Conservation (phyloP, 345 rosid species). For the Jatropha curcas region DNA sequence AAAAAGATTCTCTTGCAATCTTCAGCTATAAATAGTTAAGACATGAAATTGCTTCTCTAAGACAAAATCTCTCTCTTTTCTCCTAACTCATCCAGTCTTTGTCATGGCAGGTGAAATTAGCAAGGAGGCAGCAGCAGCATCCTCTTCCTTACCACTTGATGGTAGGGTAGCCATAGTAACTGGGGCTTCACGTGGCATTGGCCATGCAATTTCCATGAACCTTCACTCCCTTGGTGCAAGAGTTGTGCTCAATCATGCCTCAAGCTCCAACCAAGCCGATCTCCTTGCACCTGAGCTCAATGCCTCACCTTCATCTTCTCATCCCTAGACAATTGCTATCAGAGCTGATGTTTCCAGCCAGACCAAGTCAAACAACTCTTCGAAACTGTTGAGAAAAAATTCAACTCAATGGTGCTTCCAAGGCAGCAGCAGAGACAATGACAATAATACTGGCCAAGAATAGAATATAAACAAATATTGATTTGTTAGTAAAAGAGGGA, state of each 20-base stretch:
- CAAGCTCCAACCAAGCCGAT: conserved; percentile 58
- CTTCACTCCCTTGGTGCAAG: conserved; percentile 65
- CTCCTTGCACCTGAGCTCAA: conserved; percentile 47
- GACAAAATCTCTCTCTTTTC: not conserved
- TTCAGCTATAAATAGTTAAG: not conserved
- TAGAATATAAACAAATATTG: no score
- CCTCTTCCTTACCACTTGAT: conserved; percentile 37
- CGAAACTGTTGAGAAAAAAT: conserved; percentile 52
- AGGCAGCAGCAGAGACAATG: no score
- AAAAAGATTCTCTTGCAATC: not conserved
- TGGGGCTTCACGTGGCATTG: conserved; percentile 69
- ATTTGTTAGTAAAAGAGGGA: no score
- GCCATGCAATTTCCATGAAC: conserved; percentile 54
- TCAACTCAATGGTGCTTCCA: no score
- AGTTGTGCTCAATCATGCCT: conserved; percentile 55
- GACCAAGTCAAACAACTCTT: conserved; percentile 64
- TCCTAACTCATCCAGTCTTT: not conserved
- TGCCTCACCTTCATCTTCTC: conserved; percentile 19
- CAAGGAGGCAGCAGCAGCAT: conserved; percentile 9
- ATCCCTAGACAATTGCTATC: conserved; percentile 42
- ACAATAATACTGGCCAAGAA: no score
- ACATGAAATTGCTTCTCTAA: not conserved
- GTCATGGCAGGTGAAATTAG: conserved; percentile 28
- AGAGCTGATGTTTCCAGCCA: conserved; percentile 63
- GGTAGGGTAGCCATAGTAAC: conserved; percentile 71